phyloP scores from a whole-genome alignment of 2,329 filamentous ascomycete genomes.

The Herpotrichia juniperi region DNA sequence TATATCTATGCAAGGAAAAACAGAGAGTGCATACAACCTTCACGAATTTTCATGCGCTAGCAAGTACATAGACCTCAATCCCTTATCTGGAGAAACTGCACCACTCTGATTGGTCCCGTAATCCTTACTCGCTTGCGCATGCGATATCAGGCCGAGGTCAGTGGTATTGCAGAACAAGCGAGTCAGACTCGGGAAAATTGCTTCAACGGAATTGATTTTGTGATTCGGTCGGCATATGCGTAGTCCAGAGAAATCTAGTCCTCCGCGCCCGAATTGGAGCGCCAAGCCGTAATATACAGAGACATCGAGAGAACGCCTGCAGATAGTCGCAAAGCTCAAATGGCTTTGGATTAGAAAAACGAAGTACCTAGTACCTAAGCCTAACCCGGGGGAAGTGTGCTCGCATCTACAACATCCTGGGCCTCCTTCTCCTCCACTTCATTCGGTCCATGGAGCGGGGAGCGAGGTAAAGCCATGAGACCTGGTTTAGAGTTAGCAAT shows the following conservation, averaged over 20 bases:
- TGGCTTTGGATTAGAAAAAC: neutral
- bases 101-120: neutral
- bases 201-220: too few species aligned
- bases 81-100: neutral
- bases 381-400: conserved; percentile 90
- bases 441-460: conserved; percentile 77
- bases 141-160: neutral
- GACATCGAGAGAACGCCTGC: conserved; percentile 5
- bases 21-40: too few species aligned
- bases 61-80: neutral
- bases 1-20: neutral
- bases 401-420: conserved; percentile 92
- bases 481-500: conserved; percentile 50
- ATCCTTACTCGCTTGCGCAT: neutral
- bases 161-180: neutral
- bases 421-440: conserved; percentile 85
- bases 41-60: neutral
- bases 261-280: neutral
- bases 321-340: neutral
- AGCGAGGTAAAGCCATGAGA: conserved; percentile 94
- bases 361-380: neutral
- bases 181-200: neutral
- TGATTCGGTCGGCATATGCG: neutral
- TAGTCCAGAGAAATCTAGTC: neutral
- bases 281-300: conserved; percentile 2